phyloP scores from a whole-genome alignment of 225 moss, liverwort and hornwort species.

The Neckera pumila region DNA sequence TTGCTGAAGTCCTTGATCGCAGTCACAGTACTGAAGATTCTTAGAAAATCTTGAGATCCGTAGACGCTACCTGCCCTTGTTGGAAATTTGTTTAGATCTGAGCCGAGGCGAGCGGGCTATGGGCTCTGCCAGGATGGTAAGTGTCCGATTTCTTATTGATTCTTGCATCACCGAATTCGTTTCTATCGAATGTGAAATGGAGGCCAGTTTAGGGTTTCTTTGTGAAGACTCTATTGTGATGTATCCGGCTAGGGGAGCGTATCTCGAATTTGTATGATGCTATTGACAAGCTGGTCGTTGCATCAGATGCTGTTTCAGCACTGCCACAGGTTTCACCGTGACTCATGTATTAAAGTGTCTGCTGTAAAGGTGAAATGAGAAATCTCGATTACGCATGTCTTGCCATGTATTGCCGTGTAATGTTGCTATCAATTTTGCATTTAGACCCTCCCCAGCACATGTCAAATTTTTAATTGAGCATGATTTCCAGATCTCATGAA shows the following conservation, averaged over 20 bases:
- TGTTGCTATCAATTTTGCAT: not conserved
- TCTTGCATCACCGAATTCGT: not conserved
- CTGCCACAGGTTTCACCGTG: not conserved
- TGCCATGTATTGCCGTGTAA: not conserved
- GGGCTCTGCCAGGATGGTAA: not conserved
- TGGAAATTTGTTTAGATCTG: not conserved
- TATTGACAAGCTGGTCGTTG: not conserved
- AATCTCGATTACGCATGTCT: not conserved
- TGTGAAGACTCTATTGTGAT: not conserved
- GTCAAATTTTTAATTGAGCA: not conserved
- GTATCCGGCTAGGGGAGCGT: not conserved
- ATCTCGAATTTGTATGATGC: not conserved
- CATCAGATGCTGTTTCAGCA: not conserved
- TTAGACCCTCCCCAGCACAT: not conserved
- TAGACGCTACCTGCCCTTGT: slow-evolving; percentile 41
- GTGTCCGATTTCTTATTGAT: not conserved
- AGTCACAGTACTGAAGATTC: slow-evolving; percentile 55
- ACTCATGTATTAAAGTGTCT: not conserved
- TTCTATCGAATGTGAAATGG: not conserved
- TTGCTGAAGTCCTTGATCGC: slow-evolving; percentile 21
- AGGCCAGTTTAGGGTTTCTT: not conserved
- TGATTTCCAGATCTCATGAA: not conserved
- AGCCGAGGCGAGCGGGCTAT: not conserved
- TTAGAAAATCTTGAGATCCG: slow-evolving; percentile 45
- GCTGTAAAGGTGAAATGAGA: not conserved